Percentiles rank a stretch among this genome's conserved stretches.
phyloP scores from a whole-genome alignment of 768 basidiomycete genomes.

The Boletus rubroflammeus region DNA sequence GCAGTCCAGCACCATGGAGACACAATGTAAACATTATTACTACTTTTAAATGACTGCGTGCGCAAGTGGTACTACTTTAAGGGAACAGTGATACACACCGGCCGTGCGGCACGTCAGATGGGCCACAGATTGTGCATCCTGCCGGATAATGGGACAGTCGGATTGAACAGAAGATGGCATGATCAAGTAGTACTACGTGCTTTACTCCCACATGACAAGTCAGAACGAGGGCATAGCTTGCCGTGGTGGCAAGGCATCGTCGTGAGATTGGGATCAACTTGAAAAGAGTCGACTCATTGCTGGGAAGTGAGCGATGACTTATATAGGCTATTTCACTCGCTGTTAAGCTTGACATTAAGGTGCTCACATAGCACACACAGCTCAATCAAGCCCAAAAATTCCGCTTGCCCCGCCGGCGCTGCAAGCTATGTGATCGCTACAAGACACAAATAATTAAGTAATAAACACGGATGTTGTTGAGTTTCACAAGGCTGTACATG shows the following conservation, averaged over 20 bases:
- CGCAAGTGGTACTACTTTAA: too few species aligned
- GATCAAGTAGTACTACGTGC: too few species aligned
- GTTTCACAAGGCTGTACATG: constrained; percentile 12
- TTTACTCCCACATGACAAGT: too few species aligned
- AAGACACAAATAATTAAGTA: background rate
- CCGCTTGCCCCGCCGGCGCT: background rate
- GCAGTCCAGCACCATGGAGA: background rate
- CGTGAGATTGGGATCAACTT: background rate
- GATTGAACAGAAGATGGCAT: background rate
- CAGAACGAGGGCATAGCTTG: too few species aligned
- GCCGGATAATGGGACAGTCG: background rate
- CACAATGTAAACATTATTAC: background rate
- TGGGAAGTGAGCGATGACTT: background rate
- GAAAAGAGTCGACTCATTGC: background rate
- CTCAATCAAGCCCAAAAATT: background rate
- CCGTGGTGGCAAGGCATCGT: background rate
- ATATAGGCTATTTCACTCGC: background rate
- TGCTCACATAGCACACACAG: background rate
- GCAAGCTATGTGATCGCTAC: constrained; percentile 4
- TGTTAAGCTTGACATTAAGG: background rate
- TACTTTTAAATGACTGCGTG: background rate
- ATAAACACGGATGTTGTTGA: background rate
- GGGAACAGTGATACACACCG: background rate
- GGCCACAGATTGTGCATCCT: background rate
- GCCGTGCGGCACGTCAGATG: background rate